phyloP scores from a whole-genome alignment of 306 rosid species.

The Phaseolus lunatus region DNA sequence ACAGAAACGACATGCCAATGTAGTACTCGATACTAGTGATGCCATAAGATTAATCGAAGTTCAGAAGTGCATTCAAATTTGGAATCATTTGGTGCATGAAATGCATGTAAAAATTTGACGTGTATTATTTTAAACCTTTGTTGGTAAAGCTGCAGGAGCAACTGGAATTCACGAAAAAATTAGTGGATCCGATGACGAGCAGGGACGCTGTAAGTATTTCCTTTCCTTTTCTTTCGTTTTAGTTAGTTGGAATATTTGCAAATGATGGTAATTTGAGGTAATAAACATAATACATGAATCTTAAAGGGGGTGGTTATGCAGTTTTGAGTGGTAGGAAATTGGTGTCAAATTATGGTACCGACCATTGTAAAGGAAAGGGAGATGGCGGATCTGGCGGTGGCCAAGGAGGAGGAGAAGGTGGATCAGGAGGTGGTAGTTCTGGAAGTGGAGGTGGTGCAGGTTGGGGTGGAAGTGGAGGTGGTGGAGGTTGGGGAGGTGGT shows the following conservation, averaged over 20 bases:
- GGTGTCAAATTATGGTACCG: neutral
- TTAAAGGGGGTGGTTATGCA: conserved; percentile 1
- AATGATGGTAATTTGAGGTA: neutral
- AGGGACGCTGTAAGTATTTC: conserved; percentile 1
- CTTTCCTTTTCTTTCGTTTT: neutral
- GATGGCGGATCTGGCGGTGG: neutral
- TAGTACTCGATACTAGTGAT: neutral
- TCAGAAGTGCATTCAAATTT: neutral
- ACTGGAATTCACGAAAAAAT: neutral
- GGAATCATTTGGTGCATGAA: neutral
- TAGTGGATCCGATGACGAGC: neutral
- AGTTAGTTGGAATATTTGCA: neutral
- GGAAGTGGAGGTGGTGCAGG: neutral
- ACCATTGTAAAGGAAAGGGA: neutral
- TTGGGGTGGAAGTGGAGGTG: neutral
- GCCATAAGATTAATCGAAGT: neutral
- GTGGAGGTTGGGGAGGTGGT: neutral
- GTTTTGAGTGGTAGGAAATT: conserved; percentile 23
- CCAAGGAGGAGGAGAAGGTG: neutral
- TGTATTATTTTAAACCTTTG: neutral
- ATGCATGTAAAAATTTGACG: neutral
- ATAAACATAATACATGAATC: neutral
- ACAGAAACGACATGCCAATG: neutral
- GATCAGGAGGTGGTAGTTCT: neutral
- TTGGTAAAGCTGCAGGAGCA: neutral